A percentile compares a stretch with the other conserved stretches of the same genome.
phyloP scores from a whole-genome alignment of 345 rosid genomes.

The Gynandropsis gynandra region DNA sequence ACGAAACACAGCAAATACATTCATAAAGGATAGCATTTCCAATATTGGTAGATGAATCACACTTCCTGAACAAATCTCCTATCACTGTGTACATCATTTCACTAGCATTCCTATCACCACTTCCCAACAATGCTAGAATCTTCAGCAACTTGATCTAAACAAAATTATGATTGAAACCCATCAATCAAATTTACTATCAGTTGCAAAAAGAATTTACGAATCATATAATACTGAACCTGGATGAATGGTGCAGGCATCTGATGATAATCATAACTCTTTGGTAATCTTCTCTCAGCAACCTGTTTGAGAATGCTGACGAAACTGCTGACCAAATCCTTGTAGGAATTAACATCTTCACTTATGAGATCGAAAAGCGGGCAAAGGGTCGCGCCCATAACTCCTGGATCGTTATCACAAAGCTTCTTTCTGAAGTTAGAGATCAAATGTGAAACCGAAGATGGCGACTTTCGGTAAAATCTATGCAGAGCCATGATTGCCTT shows the following conservation, averaged over 20 bases:
- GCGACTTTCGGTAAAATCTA: slow-evolving; percentile 81
- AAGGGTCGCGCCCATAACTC: slow-evolving; percentile 98
- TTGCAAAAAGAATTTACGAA: not conserved
- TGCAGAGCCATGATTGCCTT: slow-evolving; percentile 99
- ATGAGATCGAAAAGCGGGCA: slow-evolving; percentile 90
- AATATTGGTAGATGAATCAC: slow-evolving; percentile 78
- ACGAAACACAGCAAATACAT: slow-evolving; percentile 88
- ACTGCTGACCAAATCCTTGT: slow-evolving; percentile 81
- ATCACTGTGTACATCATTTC: slow-evolving; percentile 90
- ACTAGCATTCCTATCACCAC: slow-evolving; percentile 94
- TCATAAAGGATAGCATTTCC: slow-evolving; percentile 91
- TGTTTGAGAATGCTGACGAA: slow-evolving; percentile 95
- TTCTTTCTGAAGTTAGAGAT: slow-evolving; percentile 87
- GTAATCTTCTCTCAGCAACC: slow-evolving; percentile 80
- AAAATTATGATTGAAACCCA: not conserved
- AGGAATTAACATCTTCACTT: slow-evolving; percentile 55
- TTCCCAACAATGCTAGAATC: slow-evolving; percentile 85
- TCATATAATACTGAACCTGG: slow-evolving; percentile 46
- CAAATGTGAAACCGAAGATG: slow-evolving; percentile 82
- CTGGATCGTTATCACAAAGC: slow-evolving; percentile 90
- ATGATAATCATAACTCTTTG: slow-evolving; percentile 94
- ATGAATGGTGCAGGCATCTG: slow-evolving; percentile 98
- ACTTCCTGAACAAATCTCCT: slow-evolving; percentile 83
- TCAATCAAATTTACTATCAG: not conserved
- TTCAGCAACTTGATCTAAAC: slow-evolving; percentile 85